Percentiles rank a stretch among this genome's conserved stretches.
These are phyloP conservation scores for Ballota nigra DNA, from an alignment of 257 asterid genomes.

Conservation along the genomic window DNA sequence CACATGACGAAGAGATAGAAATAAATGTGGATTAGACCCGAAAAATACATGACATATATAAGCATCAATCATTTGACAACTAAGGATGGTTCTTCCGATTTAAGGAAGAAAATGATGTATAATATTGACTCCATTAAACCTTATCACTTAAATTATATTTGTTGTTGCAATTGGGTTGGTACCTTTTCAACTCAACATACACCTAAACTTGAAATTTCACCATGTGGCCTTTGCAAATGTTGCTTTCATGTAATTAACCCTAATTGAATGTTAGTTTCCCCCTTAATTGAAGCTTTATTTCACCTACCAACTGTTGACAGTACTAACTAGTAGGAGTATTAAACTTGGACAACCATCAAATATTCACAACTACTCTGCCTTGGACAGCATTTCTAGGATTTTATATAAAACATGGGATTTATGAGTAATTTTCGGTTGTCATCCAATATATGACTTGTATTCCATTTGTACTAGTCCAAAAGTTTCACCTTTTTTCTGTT, in stretches of 20 bases:
- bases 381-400: neutral
- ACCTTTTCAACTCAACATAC: slow-evolving; percentile 10
- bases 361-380: neutral
- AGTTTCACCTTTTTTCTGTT: no score
- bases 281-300: neutral
- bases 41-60: neutral
- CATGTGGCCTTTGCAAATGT: neutral
- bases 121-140: neutral
- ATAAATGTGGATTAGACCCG: slow-evolving; percentile 3
- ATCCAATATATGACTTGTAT: no score
- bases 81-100: neutral
- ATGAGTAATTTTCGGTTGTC: no score
- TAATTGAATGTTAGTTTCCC: neutral
- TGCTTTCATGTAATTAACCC: slow-evolving; percentile 7
- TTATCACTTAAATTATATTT: neutral
- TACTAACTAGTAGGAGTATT: neutral
- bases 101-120: neutral
- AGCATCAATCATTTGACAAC: neutral
- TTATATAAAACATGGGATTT: no score
- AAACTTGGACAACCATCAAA: neutral
- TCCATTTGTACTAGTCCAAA: no score
- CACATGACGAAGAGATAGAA: slow-evolving; percentile 3
- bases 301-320: slow-evolving; percentile 15
- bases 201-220: slow-evolving; percentile 17
- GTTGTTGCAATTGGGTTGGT: neutral